Base-by-base conservation (phyloP, 768 basidiomycete genomes). In the Pleurotus citrinopileatus region DNA sequence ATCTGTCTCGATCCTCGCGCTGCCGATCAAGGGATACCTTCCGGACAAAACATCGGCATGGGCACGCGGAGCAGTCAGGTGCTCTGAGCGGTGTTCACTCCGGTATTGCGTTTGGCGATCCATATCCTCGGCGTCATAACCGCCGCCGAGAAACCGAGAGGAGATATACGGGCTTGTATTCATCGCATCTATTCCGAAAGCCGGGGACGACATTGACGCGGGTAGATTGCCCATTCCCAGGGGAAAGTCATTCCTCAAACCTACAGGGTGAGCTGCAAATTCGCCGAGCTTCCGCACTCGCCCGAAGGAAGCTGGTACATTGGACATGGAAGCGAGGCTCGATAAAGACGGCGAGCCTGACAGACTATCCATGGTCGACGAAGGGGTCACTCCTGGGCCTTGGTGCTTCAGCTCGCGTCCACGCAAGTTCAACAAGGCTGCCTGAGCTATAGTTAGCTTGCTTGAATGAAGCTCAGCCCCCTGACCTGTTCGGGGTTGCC, bases 401-500 rank as follows among this genome's bases (percentile, higher is more conserved):
- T 52, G 47, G 13, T 56, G 61, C 70, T 74, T 54, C 63, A 79
- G 61, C 19, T 88, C 84, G 51, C 85, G 81, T 4, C 89, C 89
- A 52, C 80, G 85, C 38, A 90, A 75, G 62, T 89, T 91, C 52
- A 91, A 78, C 20, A 91, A 67, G 1, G 89, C 80, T 4, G 89
- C 89, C 60, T 89, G 87, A 0, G 89, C 89, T 58, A 91, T 89
- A 4, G 88, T 88, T 25, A 91, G 68, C 15, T 51, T 34, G 15
- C 84, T 76, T 9, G 78, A 77, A 3, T 86, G 82, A 7, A 85
- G 81, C 37, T 74, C 72, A 19, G 87, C 89, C 3, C 75, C 86
- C 45, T 83, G 87, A 57, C 32, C 34, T 22, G 28, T 19, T 17
- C 80, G 82, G 10, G 69, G 57, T 10, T 74, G 58, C 17, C 88